Conservation (phyloP, 768 basidiomycete genomes). For the Kwoniella bestiolae region DNA sequence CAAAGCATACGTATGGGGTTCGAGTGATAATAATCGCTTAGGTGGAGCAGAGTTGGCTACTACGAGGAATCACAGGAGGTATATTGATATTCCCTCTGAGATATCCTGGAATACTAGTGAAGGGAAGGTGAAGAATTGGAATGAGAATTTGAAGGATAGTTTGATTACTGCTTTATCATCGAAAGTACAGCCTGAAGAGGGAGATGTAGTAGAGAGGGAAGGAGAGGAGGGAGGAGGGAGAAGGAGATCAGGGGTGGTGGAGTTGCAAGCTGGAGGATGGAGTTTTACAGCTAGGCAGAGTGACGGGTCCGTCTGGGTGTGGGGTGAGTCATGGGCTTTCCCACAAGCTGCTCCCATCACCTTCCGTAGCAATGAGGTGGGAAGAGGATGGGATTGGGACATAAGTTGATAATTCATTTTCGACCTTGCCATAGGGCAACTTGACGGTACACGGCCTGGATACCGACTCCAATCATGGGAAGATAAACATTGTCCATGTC, state of each 20-base stretch:
- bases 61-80: conserved; percentile 15
- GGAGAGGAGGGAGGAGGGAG: conserved; percentile 12
- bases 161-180: conserved; percentile 7
- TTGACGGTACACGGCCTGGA: conserved; percentile 35
- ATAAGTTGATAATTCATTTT: too few species aligned
- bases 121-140: conserved; percentile 10
- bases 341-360: neutral
- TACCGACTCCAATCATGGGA: conserved; percentile 30
- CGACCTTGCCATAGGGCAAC: conserved; percentile 29
- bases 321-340: too few species aligned
- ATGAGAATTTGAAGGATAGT: conserved; percentile 23
- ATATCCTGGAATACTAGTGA: conserved; percentile 18
- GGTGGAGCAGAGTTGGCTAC: conserved; percentile 7
- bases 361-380: too few species aligned
- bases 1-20: conserved; percentile 51
- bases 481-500: conserved; percentile 37
- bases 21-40: conserved; percentile 28
- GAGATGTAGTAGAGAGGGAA: conserved; percentile 1
- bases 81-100: conserved; percentile 34
- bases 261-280: conserved; percentile 51
- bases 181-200: neutral
- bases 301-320: conserved; percentile 52
- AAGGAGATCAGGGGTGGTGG: conserved; percentile 35
- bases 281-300: conserved; percentile 48
- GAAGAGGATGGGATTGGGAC: too few species aligned